A percentile compares a stretch with the other conserved stretches of the same genome.
These are phyloP conservation scores for Pneumocystis sp. DNA, from an alignment of 1,139 yeast species.

Conservation along the genomic window DNA sequence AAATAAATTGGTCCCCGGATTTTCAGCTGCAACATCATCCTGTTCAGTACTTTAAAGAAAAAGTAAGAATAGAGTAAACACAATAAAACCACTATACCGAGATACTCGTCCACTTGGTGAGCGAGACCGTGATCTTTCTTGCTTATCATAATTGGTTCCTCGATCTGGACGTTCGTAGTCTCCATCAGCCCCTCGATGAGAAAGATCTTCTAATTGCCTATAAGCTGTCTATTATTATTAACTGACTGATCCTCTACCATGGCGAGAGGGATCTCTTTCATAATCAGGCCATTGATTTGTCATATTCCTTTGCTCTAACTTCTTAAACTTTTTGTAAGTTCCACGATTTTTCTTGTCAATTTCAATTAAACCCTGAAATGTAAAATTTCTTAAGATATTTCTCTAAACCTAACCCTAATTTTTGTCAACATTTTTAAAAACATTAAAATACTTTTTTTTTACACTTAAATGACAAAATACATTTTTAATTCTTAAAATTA, in stretches of 20 bases:
- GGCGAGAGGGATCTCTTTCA: neutral
- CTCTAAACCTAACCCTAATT: neutral
- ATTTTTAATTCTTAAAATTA: no score
- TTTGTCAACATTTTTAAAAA: no score
- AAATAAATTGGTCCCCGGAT: conserved; percentile 28
- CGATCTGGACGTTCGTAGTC: conserved; percentile 14
- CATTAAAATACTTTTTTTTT: no score
- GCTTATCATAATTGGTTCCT: conserved; percentile 1
- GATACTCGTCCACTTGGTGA: conserved; percentile 12
- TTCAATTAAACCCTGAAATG: neutral
- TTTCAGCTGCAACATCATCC: conserved; percentile 19
- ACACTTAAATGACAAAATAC: no score
- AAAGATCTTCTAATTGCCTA: neutral
- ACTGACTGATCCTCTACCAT: neutral
- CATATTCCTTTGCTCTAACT: neutral
- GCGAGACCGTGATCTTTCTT: conserved; percentile 2
- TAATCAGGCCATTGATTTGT: neutral
- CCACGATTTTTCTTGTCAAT: neutral
- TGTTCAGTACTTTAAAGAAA: neutral
- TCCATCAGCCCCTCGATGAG: conserved; percentile 4
- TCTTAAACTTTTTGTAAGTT: neutral
- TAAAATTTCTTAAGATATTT: neutral
- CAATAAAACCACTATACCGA: conserved; percentile 8
- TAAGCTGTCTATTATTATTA: neutral
- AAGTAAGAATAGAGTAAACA: conserved; percentile 7